Evolutionary conservation across 2,329 filamentous ascomycete genomes (phyloP), one percentile per base, ranked within the genome.

Genomic region (Claviceps sp.): DNA sequence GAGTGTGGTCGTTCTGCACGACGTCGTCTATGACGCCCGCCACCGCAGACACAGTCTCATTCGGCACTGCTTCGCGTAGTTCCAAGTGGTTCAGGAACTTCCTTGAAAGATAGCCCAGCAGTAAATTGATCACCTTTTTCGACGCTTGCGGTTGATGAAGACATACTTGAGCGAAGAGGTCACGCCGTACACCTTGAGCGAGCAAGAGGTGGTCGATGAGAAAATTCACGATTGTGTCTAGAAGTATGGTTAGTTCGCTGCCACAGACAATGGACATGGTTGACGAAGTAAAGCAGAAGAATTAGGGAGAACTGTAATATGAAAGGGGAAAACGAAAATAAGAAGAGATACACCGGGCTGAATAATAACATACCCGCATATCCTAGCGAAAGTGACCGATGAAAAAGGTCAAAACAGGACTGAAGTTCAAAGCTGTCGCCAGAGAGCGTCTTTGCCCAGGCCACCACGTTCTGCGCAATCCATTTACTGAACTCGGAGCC

Each of bases 321-420:
- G 4, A 30, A 13, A 30, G 20, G 9, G 16, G 13, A 9, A 4
- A 5, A 5, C 1, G 26, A n/a, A 18, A n/a, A 16, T 2, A 9
- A 26, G 4, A 44, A 44, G 42, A 30, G 7, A 40, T 44, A 44
- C 9, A 20, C 6, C 22, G 7, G 38, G 9, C 16, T 34, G 5
- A 14, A 40, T 11, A 49, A 14, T 4, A 18, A 37, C 70, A 62
- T 72, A 86, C 87, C 84, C 50, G 76, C 71, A 66, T 93, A 88
- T 2, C 87, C 88, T 34, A 95, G 65, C 34, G 77, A 82, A 54
- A 91, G 69, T 1, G 79, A 73, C 55, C 84, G 82, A 3, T 78
- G 67, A 14, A 81, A 67, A 1, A 82, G 48, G 3, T 74, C 71
- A 16, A 70, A 71, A 44, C 68, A 71, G 7, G 75, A 60, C 48